Evolutionary conservation across 2,329 filamentous ascomycete genomes (phyloP).

Genomic region (Orbilia quercus): DNA sequence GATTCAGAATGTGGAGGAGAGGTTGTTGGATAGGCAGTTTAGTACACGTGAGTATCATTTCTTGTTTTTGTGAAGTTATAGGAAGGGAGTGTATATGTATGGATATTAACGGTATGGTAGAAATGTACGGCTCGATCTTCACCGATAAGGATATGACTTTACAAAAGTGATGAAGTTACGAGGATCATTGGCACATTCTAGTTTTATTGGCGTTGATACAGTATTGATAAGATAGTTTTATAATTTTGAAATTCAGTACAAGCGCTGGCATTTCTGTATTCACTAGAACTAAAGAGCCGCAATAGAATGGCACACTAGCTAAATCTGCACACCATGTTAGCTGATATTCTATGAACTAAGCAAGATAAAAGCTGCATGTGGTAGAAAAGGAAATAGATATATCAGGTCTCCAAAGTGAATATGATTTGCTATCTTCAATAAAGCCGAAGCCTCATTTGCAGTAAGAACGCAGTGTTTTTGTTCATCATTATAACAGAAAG

Average conservation of each 20-base stretch:
- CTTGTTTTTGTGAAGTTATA: not conserved
- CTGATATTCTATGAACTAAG: not conserved
- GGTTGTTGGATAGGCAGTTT: conserved; percentile 46
- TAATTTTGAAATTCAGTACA: conserved; percentile 4
- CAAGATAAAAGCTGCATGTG: not conserved
- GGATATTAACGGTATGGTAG: too few relatives aligned
- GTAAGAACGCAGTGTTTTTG: conserved; percentile 57
- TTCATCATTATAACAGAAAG: conserved; percentile 61
- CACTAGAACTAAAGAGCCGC: not conserved
- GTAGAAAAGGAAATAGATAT: conserved; percentile 21
- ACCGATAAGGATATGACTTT: conserved; percentile 47
- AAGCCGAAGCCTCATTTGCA: conserved; percentile 56
- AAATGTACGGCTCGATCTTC: conserved; percentile 47
- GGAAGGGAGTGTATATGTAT: not conserved
- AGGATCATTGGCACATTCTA: not conserved
- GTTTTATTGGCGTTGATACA: conserved; percentile 7
- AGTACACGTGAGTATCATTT: conserved; percentile 40
- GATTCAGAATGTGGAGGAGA: conserved; percentile 45
- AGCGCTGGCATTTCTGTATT: conserved; percentile 2
- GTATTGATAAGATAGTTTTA: not conserved
- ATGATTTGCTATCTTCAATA: conserved; percentile 62
- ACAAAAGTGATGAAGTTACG: conserved; percentile 23
- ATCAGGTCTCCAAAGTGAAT: conserved; percentile 64
- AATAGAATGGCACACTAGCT: not conserved
- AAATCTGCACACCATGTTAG: conserved; percentile 22